These are phyloP conservation scores for Stephania yunnanensis DNA, from an alignment of 164 flowering plant species.

Conservation along the genomic window DNA sequence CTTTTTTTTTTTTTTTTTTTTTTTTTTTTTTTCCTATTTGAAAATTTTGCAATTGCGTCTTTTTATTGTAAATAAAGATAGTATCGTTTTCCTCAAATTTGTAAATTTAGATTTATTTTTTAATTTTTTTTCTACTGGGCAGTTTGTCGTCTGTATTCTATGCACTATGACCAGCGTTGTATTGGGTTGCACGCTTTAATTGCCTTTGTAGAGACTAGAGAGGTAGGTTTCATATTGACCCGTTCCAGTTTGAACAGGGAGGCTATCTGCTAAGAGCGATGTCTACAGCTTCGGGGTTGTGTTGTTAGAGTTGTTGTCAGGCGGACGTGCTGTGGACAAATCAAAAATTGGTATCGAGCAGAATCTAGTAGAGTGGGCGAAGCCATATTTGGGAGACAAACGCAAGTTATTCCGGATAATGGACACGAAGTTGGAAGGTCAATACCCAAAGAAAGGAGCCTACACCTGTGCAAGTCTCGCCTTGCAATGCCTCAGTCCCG, in stretches of 20 bases:
- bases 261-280: constrained; percentile 45
- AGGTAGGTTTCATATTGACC: background rate
- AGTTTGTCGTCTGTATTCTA: no score
- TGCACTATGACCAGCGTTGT: no score
- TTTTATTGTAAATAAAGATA: background rate
- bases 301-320: constrained; percentile 55
- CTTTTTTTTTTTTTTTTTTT: no score
- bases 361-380: constrained; percentile 72
- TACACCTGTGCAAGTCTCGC: constrained; percentile 55
- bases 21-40: no score
- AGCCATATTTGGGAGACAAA: constrained; percentile 53
- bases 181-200: background rate
- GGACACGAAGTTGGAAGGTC: constrained; percentile 61
- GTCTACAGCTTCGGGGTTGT: constrained; percentile 86
- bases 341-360: constrained; percentile 47
- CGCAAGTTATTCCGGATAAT: constrained; percentile 60
- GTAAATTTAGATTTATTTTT: no score
- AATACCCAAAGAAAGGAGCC: constrained; percentile 72
- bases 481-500: constrained; percentile 45
- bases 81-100: no score
- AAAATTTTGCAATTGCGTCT: no score
- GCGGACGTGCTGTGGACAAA: constrained; percentile 53
- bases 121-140: no score
- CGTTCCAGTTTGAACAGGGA: constrained; percentile 7
- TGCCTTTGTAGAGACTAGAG: no score